Evolutionary conservation across 2,329 filamentous ascomycete species (phyloP), one percentile per base, ranked within the genome.

Genomic region (Apiospora aurea): DNA sequence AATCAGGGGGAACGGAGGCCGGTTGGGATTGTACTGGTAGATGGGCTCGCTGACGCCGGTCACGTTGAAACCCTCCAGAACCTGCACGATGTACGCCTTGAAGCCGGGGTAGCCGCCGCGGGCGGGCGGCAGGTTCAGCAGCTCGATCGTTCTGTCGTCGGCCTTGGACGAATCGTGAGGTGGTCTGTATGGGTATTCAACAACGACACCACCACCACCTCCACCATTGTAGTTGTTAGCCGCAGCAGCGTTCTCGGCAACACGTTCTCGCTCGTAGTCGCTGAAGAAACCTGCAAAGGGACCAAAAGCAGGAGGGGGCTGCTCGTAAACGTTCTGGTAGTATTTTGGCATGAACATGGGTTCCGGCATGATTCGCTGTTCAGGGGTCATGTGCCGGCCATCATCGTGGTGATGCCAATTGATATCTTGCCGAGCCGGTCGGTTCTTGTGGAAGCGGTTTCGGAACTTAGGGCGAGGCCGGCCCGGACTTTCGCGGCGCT

Each of bases 41-140:
- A 64, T 64, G 18, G 57, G 8, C 57, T 41, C 18, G 57, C 57
- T 64, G 57, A 64, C 57, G 34, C 57, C 57, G 18, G 34, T 64
- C 34, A 64, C 18, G 7, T 64, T 7, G 21, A 38, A 14, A 6
- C 21, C 21, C 34, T 13, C 38, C 6, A 64, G 11, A 18, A 41
- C 10, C 34, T 13, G 4, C 57, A 41, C 8, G 34, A 64, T 14
- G 21, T 5, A 38, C 10, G 8, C 34, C 34, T 64, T 41, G 57
- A 64, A 64, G 10, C 21, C 11, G 21, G 10, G 21, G 57, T 41
- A 64, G 18, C 34, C 8, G 57, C 34, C 57, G 16, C 34, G 3
- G 10, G n/a, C 18, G 57, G 34, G 34, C 10, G 34, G 18, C 57
- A 64, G 21, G 4, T 64, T 64, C 57, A 64, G 21, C 57, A 64